A percentile compares a stretch with the other conserved stretches of the same genome.
phyloP scores from a whole-genome alignment of 805 yeast genomes.

The Candida sakaeoensis region DNA sequence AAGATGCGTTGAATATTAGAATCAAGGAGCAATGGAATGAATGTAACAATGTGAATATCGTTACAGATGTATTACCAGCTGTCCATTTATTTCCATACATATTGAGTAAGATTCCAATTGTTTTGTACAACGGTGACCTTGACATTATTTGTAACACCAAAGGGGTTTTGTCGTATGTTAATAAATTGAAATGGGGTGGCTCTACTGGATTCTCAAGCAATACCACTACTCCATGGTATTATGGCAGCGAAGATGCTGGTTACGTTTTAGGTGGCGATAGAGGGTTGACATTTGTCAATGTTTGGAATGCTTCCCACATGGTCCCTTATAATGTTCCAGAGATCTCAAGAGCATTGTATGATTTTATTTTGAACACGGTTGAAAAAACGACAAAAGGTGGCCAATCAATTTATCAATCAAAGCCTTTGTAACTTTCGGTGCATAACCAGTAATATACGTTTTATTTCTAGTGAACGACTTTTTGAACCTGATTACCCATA shows the following conservation, averaged over 20 bases:
- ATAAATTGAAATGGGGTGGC: slow-evolving; percentile 64
- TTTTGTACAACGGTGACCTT: slow-evolving; percentile 81
- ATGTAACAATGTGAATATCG: slow-evolving; percentile 59
- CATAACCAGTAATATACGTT: background rate
- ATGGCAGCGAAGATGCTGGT: slow-evolving; percentile 38
- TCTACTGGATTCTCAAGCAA: slow-evolving; percentile 41
- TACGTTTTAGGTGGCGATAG: slow-evolving; percentile 45
- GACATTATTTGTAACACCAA: slow-evolving; percentile 84
- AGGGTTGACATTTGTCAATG: slow-evolving; percentile 71
- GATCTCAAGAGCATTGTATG: slow-evolving; percentile 69
- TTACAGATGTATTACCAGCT: slow-evolving; percentile 58
- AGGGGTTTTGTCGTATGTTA: slow-evolving; percentile 69
- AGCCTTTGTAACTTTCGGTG: slow-evolving; percentile 17
- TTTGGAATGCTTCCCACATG: slow-evolving; percentile 86
- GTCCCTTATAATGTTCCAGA: slow-evolving; percentile 81
- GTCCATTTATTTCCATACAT: slow-evolving; percentile 62
- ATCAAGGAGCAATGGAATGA: slow-evolving; percentile 64
- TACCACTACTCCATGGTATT: slow-evolving; percentile 40
- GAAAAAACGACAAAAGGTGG: slow-evolving; percentile 15
- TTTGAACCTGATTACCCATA: too few species aligned
- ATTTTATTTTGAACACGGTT: slow-evolving; percentile 38
- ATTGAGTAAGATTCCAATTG: slow-evolving; percentile 54
- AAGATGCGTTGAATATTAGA: slow-evolving; percentile 48
- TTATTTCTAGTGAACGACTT: background rate
- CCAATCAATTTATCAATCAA: slow-evolving; percentile 21